phyloP scores from a whole-genome alignment of 345 rosid genomes.

The Psidium friedrichsthalianum region DNA sequence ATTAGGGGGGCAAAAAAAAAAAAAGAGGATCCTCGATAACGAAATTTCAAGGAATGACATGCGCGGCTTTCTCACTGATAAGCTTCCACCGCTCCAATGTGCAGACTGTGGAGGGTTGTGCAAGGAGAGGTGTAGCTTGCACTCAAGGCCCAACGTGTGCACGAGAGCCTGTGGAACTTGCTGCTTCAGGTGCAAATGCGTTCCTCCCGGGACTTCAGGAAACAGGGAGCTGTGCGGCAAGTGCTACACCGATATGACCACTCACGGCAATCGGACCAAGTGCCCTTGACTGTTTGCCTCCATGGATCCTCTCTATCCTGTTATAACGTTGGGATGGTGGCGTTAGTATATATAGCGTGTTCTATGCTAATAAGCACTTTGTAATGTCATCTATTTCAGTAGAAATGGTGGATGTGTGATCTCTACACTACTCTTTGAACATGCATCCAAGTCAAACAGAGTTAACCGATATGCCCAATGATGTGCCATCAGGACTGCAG shows the following conservation, averaged over 20 bases:
- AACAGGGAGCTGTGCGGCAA: constrained; percentile 40
- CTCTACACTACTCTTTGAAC: not conserved
- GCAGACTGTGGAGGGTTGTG: constrained; percentile 38
- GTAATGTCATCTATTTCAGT: not conserved
- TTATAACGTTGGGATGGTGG: not conserved
- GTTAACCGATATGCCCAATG: not conserved
- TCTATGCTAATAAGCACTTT: not conserved
- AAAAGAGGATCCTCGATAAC: not conserved
- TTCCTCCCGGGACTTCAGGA: constrained; percentile 51
- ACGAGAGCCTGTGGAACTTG: constrained; percentile 45
- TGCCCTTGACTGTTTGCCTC: constrained; percentile 21
- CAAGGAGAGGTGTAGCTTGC: constrained; percentile 34
- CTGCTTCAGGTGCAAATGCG: constrained; percentile 49
- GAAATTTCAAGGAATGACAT: not conserved
- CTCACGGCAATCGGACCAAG: constrained; percentile 40
- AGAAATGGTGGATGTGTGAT: not conserved
- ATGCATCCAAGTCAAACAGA: not conserved
- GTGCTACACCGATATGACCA: constrained; percentile 53
- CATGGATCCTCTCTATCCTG: not conserved
- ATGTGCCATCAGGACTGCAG: not conserved
- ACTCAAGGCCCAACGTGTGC: constrained; percentile 50
- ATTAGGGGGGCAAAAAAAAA: not conserved
- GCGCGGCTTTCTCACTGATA: not conserved
- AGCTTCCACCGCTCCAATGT: not conserved
- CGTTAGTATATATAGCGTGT: not conserved